phyloP scores from a whole-genome alignment of 2,329 filamentous ascomycete genomes.

The Colletotrichum falcatum region DNA sequence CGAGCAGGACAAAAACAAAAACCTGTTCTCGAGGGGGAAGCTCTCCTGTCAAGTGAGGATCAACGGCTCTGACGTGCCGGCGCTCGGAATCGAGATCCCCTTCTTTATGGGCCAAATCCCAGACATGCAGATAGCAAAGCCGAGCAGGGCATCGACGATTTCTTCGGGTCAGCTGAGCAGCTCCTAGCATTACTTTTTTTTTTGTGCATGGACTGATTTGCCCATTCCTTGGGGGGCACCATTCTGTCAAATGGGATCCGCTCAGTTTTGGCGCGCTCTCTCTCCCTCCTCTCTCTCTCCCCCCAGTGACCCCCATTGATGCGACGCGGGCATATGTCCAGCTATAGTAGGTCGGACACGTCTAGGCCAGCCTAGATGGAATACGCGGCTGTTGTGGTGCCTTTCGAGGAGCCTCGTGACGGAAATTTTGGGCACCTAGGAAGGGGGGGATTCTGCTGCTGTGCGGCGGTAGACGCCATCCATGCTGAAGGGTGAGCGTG shows the following conservation, averaged over 20 bases:
- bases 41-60: neutral
- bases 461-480: constrained; percentile 7
- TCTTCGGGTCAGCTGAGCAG: constrained; percentile 15
- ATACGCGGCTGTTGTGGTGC: constrained; percentile 36
- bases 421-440: constrained; percentile 15
- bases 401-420: constrained; percentile 29
- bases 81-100: constrained; percentile 1
- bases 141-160: constrained; percentile 10
- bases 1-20: neutral
- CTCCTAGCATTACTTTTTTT: neutral
- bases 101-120: neutral
- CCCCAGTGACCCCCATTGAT: neutral
- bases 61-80: neutral
- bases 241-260: neutral
- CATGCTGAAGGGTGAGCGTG: neutral
- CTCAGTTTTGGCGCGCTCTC: neutral
- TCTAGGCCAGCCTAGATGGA: constrained; percentile 38
- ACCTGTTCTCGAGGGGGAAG: neutral
- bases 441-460: neutral
- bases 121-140: neutral
- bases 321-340: constrained; percentile 33
- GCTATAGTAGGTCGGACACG: constrained; percentile 33
- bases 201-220: constrained; percentile 8
- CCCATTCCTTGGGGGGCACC: neutral
- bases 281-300: too few relatives aligned